These are phyloP conservation scores for Botrytis squamosa DNA, from an alignment of 2,329 filamentous ascomycete genomes.

Conservation along the genomic window DNA sequence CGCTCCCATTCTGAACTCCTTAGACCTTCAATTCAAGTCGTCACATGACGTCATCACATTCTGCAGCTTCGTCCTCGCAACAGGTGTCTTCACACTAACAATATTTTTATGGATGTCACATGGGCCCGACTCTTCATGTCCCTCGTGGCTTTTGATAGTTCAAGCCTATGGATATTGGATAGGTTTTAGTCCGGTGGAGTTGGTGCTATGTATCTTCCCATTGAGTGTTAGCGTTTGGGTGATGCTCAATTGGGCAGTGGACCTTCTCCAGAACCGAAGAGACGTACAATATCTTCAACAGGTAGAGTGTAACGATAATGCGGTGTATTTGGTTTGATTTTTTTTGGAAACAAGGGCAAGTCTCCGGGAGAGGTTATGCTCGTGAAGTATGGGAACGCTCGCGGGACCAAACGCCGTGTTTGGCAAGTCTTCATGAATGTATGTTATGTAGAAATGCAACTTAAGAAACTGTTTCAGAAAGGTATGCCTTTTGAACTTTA, in stretches of 20 bases:
- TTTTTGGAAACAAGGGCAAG: not conserved
- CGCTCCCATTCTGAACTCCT: not conserved
- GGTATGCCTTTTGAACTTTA: not conserved
- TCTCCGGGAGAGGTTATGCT: not conserved
- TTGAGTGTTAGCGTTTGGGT: not conserved
- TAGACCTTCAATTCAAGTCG: not conserved
- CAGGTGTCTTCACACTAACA: not conserved
- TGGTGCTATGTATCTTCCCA: not conserved
- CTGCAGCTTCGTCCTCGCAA: not conserved
- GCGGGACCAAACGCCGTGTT: not conserved
- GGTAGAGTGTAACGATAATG: not conserved
- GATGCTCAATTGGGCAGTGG: not conserved
- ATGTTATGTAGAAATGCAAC: not conserved
- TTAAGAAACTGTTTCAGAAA: not conserved
- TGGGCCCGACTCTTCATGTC: no score
- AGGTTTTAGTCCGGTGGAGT: constrained; percentile 2
- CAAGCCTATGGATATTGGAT: not conserved
- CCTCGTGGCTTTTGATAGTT: not conserved
- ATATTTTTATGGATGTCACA: not conserved
- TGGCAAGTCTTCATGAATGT: not conserved
- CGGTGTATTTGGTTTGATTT: not conserved
- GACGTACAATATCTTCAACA: not conserved
- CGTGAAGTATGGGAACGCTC: not conserved
- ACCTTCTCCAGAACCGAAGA: not conserved
- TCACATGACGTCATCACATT: not conserved